A percentile compares a stretch with the other conserved stretches of the same genome.
These are phyloP conservation scores for Cercospora brassicicola DNA, from an alignment of 2,329 filamentous ascomycete species.

Conservation along the genomic window DNA sequence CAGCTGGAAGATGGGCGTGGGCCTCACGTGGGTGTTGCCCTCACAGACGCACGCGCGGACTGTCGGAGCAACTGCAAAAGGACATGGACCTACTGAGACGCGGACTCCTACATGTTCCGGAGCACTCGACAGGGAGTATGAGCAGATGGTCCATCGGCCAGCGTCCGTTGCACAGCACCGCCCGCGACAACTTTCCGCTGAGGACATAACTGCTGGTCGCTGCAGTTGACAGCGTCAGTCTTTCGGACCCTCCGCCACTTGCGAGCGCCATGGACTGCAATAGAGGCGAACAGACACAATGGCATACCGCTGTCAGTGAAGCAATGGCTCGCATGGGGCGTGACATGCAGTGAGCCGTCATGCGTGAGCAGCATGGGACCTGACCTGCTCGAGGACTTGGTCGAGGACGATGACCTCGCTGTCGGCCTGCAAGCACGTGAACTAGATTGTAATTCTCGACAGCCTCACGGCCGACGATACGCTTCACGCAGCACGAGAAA, in stretches of 20 bases:
- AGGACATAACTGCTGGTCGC: not conserved
- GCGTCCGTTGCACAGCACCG: not conserved
- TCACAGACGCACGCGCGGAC: not conserved
- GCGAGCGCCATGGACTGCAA: not conserved
- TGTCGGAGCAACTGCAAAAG: not conserved
- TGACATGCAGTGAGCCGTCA: conserved; percentile 8
- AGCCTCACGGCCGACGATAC: not conserved
- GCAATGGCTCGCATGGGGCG: not conserved
- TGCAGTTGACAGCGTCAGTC: not conserved
- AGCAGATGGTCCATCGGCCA: not conserved
- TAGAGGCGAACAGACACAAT: not conserved
- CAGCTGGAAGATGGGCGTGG: not conserved
- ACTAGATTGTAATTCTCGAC: not conserved
- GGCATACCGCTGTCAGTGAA: not conserved
- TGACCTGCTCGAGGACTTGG: not conserved
- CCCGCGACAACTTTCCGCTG: not conserved
- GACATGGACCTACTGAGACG: not conserved
- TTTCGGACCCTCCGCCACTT: not conserved
- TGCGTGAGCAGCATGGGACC: not conserved
- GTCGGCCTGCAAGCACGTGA: not conserved
- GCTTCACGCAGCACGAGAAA: not conserved
- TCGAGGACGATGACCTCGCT: not conserved
- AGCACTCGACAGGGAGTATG: not conserved
- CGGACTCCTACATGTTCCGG: not conserved
- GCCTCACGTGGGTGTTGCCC: not conserved